Percentiles rank a stretch among this genome's conserved stretches.
These are phyloP conservation scores for Tephrocybe rancida DNA, from an alignment of 768 basidiomycete species.

Conservation along the genomic window DNA sequence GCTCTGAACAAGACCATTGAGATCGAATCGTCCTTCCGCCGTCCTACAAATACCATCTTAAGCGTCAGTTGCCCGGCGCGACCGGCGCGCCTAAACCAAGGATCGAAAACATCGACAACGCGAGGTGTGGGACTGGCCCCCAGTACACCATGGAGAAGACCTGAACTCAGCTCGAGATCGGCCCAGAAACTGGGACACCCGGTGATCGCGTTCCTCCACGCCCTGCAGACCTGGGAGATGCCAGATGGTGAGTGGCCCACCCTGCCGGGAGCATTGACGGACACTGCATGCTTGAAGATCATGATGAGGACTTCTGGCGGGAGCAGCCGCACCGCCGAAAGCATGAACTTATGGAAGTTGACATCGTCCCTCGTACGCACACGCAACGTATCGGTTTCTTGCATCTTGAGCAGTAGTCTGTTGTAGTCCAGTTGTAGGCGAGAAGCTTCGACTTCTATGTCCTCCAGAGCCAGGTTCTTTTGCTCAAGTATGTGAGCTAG, in stretches of 20 bases:
- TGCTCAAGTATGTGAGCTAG: too few species aligned
- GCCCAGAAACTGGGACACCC: not conserved
- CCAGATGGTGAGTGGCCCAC: not conserved
- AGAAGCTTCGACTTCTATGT: too few species aligned
- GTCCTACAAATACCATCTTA: too few species aligned
- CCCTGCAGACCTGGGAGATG: not conserved
- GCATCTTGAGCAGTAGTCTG: not conserved
- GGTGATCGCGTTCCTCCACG: not conserved
- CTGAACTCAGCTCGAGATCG: not conserved
- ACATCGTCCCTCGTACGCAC: not conserved
- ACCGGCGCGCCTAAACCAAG: not conserved
- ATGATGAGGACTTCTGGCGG: not conserved
- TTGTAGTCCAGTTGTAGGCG: not conserved
- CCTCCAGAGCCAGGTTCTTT: too few species aligned
- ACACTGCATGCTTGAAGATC: not conserved
- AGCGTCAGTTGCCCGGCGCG: too few species aligned
- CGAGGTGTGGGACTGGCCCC: not conserved
- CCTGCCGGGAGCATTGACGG: not conserved
- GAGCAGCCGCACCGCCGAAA: not conserved
- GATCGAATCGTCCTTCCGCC: too few species aligned
- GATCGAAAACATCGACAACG: not conserved
- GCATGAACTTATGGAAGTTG: not conserved
- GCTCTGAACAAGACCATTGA: too few species aligned
- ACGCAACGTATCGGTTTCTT: not conserved
- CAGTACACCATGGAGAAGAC: not conserved